Base-by-base conservation (phyloP, 148 eudicot genomes). In the Silene latifolia region DNA sequence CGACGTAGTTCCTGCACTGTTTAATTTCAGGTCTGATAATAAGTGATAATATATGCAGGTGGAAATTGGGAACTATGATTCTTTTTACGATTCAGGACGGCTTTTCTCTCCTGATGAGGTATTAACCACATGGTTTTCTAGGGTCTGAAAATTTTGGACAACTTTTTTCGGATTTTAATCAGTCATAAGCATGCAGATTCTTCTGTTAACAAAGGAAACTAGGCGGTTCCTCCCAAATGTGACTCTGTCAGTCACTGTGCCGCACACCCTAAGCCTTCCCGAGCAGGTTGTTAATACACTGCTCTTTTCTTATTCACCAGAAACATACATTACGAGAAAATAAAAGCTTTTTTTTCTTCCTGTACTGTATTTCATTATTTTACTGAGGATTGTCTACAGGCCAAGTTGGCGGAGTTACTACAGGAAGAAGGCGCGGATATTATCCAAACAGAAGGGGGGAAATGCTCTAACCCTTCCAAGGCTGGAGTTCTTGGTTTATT, bases 381-480 rank as follows among this genome's bases (percentile, higher is more conserved):
- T 13, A 0, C 10, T 67, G 69, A 20, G 29, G 27, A 24, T 71
- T 19, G 48, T 63, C 19, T 11, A 42, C 86, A 91, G 97, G 83
- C 87, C 47, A 89, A 79, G 82, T 82, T 93, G 68, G 98, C 98
- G 12, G 97, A 91, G 76, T 88, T 76, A 57, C 79, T 93, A 76
- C 94, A 93, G 80, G 80, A 77, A 64, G 92, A 91, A 82, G 98
- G 98, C 21, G 98, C 74, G 12, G 98, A 93, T 61, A 77, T 93
- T 27, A 91, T 93, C 79, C 98, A 93, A 71, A 93, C 94, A 19
- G 98, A 93, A 87, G 98, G 98, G 76, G 98, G 98, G 32, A 93
- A 93, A 74, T 89, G 89, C 72, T 87, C 97, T 47, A 80, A 73
- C 62, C 97, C 98, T 51, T 77, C 90, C 12, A 86, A 88, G 73